These are phyloP conservation scores for Prunus persica DNA, from an alignment of 306 rosid species.

Conservation along the genomic window DNA sequence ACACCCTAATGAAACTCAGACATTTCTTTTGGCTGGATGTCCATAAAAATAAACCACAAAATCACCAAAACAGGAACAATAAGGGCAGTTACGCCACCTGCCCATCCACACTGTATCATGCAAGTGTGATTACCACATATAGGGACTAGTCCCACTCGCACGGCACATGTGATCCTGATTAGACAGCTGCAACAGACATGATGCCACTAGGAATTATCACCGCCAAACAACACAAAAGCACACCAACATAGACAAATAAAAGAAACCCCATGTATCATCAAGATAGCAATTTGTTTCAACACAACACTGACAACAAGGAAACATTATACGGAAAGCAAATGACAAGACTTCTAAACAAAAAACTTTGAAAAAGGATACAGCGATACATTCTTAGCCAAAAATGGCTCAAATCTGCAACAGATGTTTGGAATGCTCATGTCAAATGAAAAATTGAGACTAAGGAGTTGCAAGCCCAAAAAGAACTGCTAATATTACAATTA, in stretches of 20 bases:
- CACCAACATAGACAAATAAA: background rate
- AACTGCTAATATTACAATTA: background rate
- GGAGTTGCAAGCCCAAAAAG: background rate
- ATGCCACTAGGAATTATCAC: background rate
- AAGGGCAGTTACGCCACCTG: background rate
- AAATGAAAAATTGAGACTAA: background rate
- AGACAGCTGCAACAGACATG: background rate
- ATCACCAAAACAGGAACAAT: background rate
- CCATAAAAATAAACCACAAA: background rate
- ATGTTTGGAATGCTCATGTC: background rate
- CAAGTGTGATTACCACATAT: background rate
- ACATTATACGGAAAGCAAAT: too few species aligned
- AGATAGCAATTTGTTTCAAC: background rate
- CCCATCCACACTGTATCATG: background rate
- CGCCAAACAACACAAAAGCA: background rate
- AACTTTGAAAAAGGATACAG: background rate
- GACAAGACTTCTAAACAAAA: too few species aligned
- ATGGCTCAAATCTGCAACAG: background rate
- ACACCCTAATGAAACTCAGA: background rate
- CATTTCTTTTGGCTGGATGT: background rate
- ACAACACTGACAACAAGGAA: background rate
- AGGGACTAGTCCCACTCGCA: background rate
- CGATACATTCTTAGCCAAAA: background rate
- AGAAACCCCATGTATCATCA: background rate
- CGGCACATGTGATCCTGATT: background rate